These are phyloP conservation scores for Cystoisospora suis DNA, from an alignment of 169 alveolate genomes.

Conservation along the genomic window DNA sequence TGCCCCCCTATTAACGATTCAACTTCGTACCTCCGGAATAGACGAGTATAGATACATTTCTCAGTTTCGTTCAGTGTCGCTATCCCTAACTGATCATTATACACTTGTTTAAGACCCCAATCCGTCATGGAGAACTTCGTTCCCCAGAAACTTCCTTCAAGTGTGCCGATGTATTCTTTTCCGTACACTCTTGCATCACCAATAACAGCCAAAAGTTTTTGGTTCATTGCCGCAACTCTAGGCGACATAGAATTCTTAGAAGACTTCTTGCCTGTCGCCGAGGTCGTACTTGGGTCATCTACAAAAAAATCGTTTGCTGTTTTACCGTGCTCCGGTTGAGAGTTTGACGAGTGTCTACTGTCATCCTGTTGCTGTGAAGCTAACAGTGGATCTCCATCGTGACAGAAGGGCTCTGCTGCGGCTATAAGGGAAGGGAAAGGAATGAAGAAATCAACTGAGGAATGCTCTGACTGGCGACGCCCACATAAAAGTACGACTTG, in stretches of 20 bases:
- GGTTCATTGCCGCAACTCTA: not conserved
- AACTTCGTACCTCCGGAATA: not conserved
- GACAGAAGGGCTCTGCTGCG: not conserved
- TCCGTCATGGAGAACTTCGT: slow-evolving; percentile 2
- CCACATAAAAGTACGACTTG: not conserved
- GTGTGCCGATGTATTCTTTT: not conserved
- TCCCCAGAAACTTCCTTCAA: slow-evolving; percentile 30
- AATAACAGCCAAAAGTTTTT: slow-evolving; percentile 9
- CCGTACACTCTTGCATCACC: not conserved
- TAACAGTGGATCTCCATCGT: not conserved
- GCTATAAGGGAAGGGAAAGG: not conserved
- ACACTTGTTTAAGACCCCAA: slow-evolving; percentile 24
- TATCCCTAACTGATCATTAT: not conserved
- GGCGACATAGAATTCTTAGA: not conserved
- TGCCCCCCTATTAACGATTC: too few relatives aligned
- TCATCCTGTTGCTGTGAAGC: too few relatives aligned
- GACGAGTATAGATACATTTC: not conserved
- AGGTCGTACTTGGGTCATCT: not conserved
- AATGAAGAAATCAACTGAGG: slow-evolving; percentile 18
- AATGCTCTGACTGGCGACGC: slow-evolving; percentile 1
- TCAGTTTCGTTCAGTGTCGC: not conserved
- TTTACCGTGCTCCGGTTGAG: too few relatives aligned
- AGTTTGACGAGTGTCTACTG: too few relatives aligned
- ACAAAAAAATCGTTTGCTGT: too few relatives aligned
- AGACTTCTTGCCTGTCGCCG: not conserved